Evolutionary conservation across 768 basidiomycete species (phyloP), one percentile per base, ranked within the genome.

Genomic region (Leccinum truebloodii): DNA sequence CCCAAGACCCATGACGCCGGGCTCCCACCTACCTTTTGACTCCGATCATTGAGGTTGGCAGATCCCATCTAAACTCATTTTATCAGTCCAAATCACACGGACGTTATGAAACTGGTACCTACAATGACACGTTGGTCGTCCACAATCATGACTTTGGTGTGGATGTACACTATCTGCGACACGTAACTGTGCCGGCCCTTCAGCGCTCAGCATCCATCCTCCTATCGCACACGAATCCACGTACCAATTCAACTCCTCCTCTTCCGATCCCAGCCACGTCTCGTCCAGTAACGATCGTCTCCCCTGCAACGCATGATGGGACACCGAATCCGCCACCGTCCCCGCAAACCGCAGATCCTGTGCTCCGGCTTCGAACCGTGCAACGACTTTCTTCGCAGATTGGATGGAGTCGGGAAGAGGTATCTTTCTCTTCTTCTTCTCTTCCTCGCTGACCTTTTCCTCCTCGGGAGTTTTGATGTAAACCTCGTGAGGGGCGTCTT

Each of bases 121-220:
- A 93, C 92, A 64, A 98, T 93, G 50, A 97, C 94, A 37, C 88
- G 81, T 34, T 85, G 81, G 70, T 98, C 95, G 69, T 97, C 95
- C 37, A 97, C 92, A 56, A 96, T 92, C 95, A 97, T 96, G 26
- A 96, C 72, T 78, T 94, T 94, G 24, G 85, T 86, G 71, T 94
- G 92, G 60, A 94, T 93, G 66, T 94, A 94, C 22, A 89, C 75
- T 65, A 90, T 63, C 75, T 92, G 89, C n/a, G 88, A 86, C 20
- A 92, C 85, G 74, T 92, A 93, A 56, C 89, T 89, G 62, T 28
- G n/a, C 37, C 67, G 0, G 2, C 12, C 58, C 58, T 59, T 68
- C 24, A 68, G 49, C 49, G 7, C 24, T 50, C 20, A 20, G 60
- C 28, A 16, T 26, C n/a, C 48, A 32, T 32, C 3, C 37, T 18